Evolutionary conservation across 129 eudicot species (phyloP).

Genomic region (Logfia minima): DNA sequence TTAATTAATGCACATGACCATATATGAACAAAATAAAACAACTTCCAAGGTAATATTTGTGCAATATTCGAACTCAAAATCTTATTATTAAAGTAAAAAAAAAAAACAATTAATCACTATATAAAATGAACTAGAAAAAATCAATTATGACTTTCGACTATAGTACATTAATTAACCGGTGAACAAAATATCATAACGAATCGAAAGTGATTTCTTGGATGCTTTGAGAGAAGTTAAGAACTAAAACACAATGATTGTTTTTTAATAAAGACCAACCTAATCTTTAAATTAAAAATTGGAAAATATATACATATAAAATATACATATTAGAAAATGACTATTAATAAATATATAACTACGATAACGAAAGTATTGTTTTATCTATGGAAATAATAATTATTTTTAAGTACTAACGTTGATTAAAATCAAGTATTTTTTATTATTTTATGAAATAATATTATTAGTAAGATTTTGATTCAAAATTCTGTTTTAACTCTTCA

Average conservation of each 20-base stretch:
- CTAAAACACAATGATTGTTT: background rate
- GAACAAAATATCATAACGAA: constrained; percentile 6
- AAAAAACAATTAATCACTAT: background rate
- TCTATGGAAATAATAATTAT: background rate
- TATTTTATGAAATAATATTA: background rate
- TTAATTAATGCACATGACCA: no score
- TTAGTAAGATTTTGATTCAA: background rate
- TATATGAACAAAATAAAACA: no score
- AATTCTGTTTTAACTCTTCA: background rate
- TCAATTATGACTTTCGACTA: background rate
- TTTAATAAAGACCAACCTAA: background rate
- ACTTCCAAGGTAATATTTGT: no score
- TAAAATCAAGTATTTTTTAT: background rate
- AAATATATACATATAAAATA: background rate
- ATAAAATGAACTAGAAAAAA: background rate
- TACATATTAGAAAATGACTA: no score
- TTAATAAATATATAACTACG: background rate
- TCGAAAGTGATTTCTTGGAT: background rate
- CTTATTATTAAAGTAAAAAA: no score
- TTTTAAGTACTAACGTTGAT: background rate
- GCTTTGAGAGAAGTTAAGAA: background rate
- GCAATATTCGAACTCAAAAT: no score
- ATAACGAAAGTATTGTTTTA: background rate
- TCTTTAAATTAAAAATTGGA: background rate
- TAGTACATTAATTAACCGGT: background rate